These are phyloP conservation scores for Cynara cardunculus DNA, from an alignment of 129 eudicot genomes.

Conservation along the genomic window DNA sequence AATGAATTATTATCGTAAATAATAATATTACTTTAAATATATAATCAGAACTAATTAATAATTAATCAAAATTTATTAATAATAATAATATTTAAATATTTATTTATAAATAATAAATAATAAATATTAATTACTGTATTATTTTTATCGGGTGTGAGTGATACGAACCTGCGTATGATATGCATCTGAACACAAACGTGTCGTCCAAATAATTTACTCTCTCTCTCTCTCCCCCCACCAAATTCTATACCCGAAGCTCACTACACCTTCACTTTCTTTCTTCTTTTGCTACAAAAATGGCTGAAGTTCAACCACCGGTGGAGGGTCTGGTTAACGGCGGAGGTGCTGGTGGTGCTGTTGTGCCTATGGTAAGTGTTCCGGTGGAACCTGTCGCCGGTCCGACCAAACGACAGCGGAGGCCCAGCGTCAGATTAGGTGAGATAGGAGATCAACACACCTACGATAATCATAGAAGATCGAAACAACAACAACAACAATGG, in stretches of 20 bases:
- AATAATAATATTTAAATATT: no score
- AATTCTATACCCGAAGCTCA: neutral
- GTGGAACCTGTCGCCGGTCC: conserved; percentile 22
- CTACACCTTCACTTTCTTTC: neutral
- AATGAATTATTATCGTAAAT: no score
- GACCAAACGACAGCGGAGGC: conserved; percentile 75
- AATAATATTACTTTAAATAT: no score
- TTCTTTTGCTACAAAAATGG: conserved; percentile 26
- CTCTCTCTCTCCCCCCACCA: neutral
- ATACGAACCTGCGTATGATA: no score
- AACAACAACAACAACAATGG: conserved; percentile 32
- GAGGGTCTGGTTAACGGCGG: conserved; percentile 35
- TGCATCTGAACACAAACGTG: conserved; percentile 2
- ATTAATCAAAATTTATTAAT: no score
- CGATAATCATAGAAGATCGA: conserved; percentile 41
- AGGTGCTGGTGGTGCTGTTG: neutral
- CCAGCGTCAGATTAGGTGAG: conserved; percentile 83
- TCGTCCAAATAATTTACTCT: neutral
- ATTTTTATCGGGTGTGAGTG: no score
- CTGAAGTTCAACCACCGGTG: conserved; percentile 44
- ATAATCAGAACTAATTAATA: no score
- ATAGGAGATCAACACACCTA: conserved; percentile 54
- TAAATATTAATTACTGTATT: no score
- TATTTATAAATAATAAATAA: no score
- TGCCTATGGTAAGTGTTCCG: neutral